These are phyloP conservation scores for Pelomyxa schiedti DNA, from an alignment of 78 protist species.

Conservation along the genomic window DNA sequence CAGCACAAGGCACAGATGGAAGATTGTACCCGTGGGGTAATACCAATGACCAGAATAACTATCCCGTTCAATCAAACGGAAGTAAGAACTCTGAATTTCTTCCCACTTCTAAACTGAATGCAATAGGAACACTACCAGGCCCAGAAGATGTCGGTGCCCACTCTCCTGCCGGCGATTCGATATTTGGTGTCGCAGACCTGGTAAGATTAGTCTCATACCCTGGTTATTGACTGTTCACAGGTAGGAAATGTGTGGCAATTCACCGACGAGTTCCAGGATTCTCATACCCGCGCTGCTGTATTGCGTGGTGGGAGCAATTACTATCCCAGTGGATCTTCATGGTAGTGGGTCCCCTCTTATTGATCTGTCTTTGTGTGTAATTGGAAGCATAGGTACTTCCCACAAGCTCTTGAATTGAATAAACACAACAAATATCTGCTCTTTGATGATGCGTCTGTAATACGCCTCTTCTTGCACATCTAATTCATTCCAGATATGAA, in stretches of 20 bases:
- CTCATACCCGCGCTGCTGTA: constrained; percentile 9
- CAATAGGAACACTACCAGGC: not conserved
- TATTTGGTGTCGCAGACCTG: constrained; percentile 1
- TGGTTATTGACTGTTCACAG: not conserved
- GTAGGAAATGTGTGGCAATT: not conserved
- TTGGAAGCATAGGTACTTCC: no score
- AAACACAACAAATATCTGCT: no score
- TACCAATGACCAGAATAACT: not conserved
- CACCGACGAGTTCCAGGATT: constrained; percentile 2
- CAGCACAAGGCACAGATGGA: constrained; percentile 11
- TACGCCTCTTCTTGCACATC: no score
- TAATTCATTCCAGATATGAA: no score
- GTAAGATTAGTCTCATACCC: not conserved
- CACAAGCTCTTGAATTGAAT: no score
- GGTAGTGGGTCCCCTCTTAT: not conserved
- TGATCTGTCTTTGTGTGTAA: not conserved
- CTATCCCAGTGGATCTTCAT: not conserved
- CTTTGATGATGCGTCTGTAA: no score
- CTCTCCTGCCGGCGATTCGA: not conserved
- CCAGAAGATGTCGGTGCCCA: constrained; percentile 7
- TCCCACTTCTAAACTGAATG: not conserved
- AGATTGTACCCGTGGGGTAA: constrained; percentile 12
- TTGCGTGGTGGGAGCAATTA: constrained; percentile 7
- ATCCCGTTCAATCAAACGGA: not conserved
- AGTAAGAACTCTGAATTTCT: not conserved